Percentiles rank a stretch among this genome's conserved stretches.
These are phyloP conservation scores for Fraxinus sp. DNA, from an alignment of 305 asterid species.

Conservation along the genomic window DNA sequence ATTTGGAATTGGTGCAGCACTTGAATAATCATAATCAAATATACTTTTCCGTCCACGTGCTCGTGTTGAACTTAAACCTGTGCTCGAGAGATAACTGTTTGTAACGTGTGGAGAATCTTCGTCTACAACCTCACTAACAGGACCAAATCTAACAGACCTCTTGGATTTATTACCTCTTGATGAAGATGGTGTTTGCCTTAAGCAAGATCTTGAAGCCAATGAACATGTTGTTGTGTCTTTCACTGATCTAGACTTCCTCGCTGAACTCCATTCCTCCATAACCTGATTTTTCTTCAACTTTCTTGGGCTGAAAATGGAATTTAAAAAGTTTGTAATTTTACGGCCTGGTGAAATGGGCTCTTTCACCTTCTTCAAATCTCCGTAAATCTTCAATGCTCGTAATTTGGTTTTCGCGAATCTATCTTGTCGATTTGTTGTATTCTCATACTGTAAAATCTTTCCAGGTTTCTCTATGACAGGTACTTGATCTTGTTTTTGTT, in stretches of 20 bases:
- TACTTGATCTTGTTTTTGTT: constrained; percentile 9
- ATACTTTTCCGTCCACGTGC: neutral
- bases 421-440: constrained; percentile 32
- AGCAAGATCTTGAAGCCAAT: constrained; percentile 50
- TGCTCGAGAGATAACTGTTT: neutral
- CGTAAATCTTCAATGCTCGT: constrained; percentile 60
- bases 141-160: constrained; percentile 73
- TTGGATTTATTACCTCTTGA: constrained; percentile 50
- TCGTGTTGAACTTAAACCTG: constrained; percentile 2
- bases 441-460: constrained; percentile 14
- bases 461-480: constrained; percentile 7
- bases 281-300: constrained; percentile 43
- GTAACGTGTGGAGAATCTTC: constrained; percentile 25
- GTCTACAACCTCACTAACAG: constrained; percentile 54
- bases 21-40: neutral
- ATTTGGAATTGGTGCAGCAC: constrained; percentile 26
- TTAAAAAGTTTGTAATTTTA: constrained; percentile 62
- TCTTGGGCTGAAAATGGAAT: constrained; percentile 74
- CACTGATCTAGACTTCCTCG: constrained; percentile 69
- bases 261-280: constrained; percentile 51
- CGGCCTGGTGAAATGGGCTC: constrained; percentile 87
- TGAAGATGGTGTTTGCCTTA: constrained; percentile 46
- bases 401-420: constrained; percentile 55
- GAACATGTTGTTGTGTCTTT: constrained; percentile 48
- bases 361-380: constrained; percentile 69